Base-by-base conservation (phyloP, 352 stramenopile species). In the Saprolegnia diclina region DNA sequence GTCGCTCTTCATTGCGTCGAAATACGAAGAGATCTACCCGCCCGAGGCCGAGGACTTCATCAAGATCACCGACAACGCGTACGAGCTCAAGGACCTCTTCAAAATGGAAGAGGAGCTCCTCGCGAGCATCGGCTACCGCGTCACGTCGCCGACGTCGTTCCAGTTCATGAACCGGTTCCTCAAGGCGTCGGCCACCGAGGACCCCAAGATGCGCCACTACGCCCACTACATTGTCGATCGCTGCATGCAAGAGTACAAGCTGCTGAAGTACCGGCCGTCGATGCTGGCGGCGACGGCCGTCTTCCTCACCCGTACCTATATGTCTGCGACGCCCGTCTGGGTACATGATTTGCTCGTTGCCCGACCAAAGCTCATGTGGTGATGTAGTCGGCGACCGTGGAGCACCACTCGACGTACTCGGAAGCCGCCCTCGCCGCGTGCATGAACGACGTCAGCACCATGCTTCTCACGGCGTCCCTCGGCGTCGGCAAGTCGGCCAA, bases 11-110 rank as follows among this genome's bases (percentile, higher is more conserved):
- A 89, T 99, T 42, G 96, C 96, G 21, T 90, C 89, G 68, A 99
- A 99, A 75, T 99, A 99, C 73, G 97, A 99, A 75, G 96, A 99
- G 73, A 98, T 99, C 56, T 98, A 98, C 73, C 92, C 95, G 3
- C 93, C 92, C 0, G 89, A 97, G 76, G 82, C 84, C 22, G 68
- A 88, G 29, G 96, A 99, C 72, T 99, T 96, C 76, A 94, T 98
- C 6, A 98, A 97, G 71, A 98, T 99, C 72, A 98, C 94, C 0
- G 95, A 99, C 80, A 94, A 95, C 70, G 93, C 96, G 18, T 99
- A 99, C 82, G 89, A 83, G 6, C 76, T 78, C 6, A 76, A 90
- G 0, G 79, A 94, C 67, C 73, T 95, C 19, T 92, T 95, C 44
- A 52, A 81, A 29, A 95, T 94, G 87, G 87, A 95, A 74, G 77